Evolutionary conservation across 192 early-diverging fungal genomes (phyloP), one percentile per base, ranked within the genome.

Genomic region (Coemansia sp.): DNA sequence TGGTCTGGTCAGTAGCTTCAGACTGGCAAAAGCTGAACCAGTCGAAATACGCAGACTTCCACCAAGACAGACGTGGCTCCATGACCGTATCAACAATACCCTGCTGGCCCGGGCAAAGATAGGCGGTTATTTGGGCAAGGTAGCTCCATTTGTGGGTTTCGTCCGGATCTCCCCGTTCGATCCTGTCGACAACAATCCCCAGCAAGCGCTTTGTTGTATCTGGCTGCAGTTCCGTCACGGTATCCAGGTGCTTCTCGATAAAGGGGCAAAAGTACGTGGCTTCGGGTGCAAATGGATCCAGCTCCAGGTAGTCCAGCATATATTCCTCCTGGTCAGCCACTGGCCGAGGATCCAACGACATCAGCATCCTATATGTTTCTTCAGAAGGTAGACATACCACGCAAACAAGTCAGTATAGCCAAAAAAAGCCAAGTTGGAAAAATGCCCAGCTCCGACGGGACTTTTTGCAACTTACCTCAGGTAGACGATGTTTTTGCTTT

Each of bases 221-320:
- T 6, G 2, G 14, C 3, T 31, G 17, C 10, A 16, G 3, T 5
- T 41, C 36, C 7, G 32, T 22, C 11, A 27, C 17, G 1, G 23
- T 31, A 11, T 23, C 28, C 4, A 56, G 39, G 2, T 25, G 20
- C 31, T n/a, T n/a, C 6, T 36, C 19, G 38, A 68, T 51, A n/a
- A 48, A 56, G 2, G 40, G 19, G 14, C 17, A 5, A 14, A 68
- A 55, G 28, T 49, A 40, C 12, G 7, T 49, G 7, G 34, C 26
- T 2, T 29, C 43, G 0, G 49, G 34, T 16, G 61, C 68, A 27
- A 48, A 64, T 3, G 68, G 68, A 21, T 72, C 68, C 36, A 39
- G 18, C 22, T 64, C 54, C 29, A 72, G 30, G 19, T 60, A 72
- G 2, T 72, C 68, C n/a, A 64, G 30, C 34, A 63, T 43, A 10